A percentile compares a stretch with the other conserved stretches of the same genome.
Conservation (phyloP, 768 basidiomycete species). For the Pleurotus citrinopileatus region DNA sequence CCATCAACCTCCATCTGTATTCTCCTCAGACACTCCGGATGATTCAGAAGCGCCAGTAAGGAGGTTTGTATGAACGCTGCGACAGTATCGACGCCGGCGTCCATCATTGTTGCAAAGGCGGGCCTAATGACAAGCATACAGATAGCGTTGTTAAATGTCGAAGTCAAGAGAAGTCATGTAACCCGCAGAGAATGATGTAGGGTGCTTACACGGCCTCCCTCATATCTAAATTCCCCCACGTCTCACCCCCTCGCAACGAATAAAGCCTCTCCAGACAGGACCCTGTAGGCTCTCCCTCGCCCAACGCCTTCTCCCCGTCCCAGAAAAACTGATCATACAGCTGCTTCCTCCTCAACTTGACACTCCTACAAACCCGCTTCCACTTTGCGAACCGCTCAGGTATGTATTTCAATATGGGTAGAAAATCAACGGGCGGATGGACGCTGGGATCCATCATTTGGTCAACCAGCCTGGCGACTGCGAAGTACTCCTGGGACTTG, state of each 20-base stretch:
- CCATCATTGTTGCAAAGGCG: neutral
- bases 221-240: neutral
- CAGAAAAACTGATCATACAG: neutral
- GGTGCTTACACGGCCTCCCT: neutral
- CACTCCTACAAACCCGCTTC: conserved; percentile 12
- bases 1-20: conserved; percentile 18
- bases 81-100: conserved; percentile 1
- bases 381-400: conserved; percentile 19
- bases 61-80: neutral
- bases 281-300: neutral
- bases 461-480: neutral
- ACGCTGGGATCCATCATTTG: conserved; percentile 11
- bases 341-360: neutral
- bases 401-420: conserved; percentile 16
- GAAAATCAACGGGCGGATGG: conserved; percentile 14
- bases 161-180: neutral
- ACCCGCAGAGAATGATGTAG: neutral
- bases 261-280: neutral
- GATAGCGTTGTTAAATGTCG: no score
- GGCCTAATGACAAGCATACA: neutral
- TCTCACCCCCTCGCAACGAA: neutral
- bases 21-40: conserved; percentile 15
- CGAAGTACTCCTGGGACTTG: conserved; percentile 10
- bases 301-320: neutral
- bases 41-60: conserved; percentile 16